Base-by-base conservation (phyloP, 306 rosid genomes). In the Cucumis melo region DNA sequence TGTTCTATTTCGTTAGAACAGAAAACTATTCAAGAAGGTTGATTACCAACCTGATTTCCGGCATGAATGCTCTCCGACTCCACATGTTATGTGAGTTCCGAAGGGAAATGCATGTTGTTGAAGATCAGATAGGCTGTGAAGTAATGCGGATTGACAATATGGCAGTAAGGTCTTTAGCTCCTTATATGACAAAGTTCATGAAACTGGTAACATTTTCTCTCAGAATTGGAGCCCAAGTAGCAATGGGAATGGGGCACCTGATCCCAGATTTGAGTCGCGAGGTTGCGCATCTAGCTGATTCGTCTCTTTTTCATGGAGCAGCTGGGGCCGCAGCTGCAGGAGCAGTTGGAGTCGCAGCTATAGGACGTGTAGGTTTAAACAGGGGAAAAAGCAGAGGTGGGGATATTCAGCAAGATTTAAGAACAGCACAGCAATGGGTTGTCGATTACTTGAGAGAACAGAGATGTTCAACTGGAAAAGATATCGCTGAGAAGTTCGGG, bases 211-310 rank as follows among this genome's bases (percentile, higher is more conserved):
- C 96, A 34, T 88, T 94, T 54, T 92, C 97, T 74, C 95, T 94
- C 46, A 94, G 89, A 82, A 92, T 94, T 60, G 97, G 97, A 82
- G 99, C 99, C n/a, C 99, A 94, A 70, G 76, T 92, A 76, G 99
- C 96, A 4, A 91, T 88, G 24, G 97, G 97, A 68, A 88, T 90
- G 96, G 98, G 96, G 67, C 86, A 92, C 80, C 85, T 92, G 96
- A 94, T 94, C 85, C 99, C 98, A 2, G 96, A 94, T 83, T 86
- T 89, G 88, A 79, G 99, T 82, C 89, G 87, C 70, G 99, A 89
- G 88, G 91, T 94, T 41, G 96, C 98, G 36, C 95, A 87, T 81
- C 81, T 94, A 78, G 89, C 92, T 3, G 91, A 89, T 82, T 86
- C 99, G 48, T 88, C 96, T 19, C 79, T 89, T 64, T 81, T 90